A percentile compares a stretch with the other conserved stretches of the same genome.
phyloP scores from a whole-genome alignment of 1,139 yeast genomes.

The Yamadazyma jaroonii region DNA sequence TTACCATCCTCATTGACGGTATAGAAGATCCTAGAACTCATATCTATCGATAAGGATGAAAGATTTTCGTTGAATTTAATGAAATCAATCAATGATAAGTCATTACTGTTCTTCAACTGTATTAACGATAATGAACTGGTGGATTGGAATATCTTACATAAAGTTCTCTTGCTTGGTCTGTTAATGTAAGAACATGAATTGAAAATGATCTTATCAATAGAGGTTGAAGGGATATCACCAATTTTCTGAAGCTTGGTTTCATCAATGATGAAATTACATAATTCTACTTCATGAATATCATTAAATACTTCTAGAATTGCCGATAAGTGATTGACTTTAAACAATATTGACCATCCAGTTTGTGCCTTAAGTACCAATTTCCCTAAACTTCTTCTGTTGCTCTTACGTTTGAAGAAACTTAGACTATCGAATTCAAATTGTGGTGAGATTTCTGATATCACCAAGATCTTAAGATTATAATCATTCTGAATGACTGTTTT shows the following conservation, averaged over 20 bases:
- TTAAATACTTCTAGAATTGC: conserved; percentile 41
- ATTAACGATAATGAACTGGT: conserved; percentile 34
- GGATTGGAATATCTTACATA: conserved; percentile 27
- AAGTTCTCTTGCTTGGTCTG: conserved; percentile 16
- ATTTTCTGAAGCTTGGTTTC: conserved; percentile 15
- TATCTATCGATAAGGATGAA: conserved; percentile 38
- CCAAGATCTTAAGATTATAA: conserved; percentile 27
- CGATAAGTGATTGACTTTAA: conserved; percentile 33
- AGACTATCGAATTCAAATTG: conserved; percentile 37
- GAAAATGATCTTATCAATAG: conserved; percentile 21
- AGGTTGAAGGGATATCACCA: background rate
- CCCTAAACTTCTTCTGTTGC: conserved; percentile 21
- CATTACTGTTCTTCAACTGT: conserved; percentile 39
- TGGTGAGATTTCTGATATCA: conserved; percentile 47
- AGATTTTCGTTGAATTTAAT: conserved; percentile 26
- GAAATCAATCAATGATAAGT: conserved; percentile 49
- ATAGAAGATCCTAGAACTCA: conserved; percentile 50
- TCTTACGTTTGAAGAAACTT: conserved; percentile 3
- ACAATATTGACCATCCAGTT: conserved; percentile 41
- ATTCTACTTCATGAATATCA: conserved; percentile 37
- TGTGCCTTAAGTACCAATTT: conserved; percentile 36
- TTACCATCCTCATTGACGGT: conserved; percentile 4
- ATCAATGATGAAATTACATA: conserved; percentile 50
- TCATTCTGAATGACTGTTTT: conserved; percentile 27
- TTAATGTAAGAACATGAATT: conserved; percentile 26